A percentile compares a stretch with the other conserved stretches of the same genome.
Evolutionary conservation across 2,329 filamentous ascomycete species (phyloP).

Genomic region (Sporothrix mexicana): DNA sequence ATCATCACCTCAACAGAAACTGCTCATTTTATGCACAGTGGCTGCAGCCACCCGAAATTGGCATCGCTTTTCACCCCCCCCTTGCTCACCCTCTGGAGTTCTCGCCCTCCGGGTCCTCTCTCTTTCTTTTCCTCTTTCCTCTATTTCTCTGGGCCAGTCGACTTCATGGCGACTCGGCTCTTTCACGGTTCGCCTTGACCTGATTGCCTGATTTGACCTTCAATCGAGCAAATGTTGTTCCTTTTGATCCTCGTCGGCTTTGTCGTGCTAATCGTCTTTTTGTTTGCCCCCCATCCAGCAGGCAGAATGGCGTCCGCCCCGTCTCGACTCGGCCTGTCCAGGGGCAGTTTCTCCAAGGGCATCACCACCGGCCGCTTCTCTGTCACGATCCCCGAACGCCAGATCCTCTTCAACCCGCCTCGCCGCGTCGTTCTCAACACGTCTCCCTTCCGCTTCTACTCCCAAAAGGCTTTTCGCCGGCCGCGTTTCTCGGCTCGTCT

Average conservation of each 20-base stretch:
- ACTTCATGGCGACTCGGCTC: slow-evolving; percentile 34
- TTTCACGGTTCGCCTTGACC: slow-evolving; percentile 30
- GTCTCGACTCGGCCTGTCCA: slow-evolving; percentile 38
- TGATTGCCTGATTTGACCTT: slow-evolving; percentile 8
- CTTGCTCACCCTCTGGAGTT: slow-evolving; percentile 3
- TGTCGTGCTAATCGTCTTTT: slow-evolving; percentile 34
- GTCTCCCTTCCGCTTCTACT: slow-evolving; percentile 44
- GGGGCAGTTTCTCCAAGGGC: slow-evolving; percentile 37
- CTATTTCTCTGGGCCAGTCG: slow-evolving; percentile 24
- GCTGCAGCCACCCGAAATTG: slow-evolving; percentile 33
- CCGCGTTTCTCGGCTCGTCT: slow-evolving; percentile 60
- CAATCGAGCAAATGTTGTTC: slow-evolving; percentile 32
- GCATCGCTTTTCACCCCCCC: slow-evolving; percentile 24
- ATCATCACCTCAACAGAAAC: slow-evolving; percentile 34
- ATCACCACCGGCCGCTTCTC: slow-evolving; percentile 36
- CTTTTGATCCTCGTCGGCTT: slow-evolving; percentile 31
- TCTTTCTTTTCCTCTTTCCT: background rate
- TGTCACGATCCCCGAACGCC: slow-evolving; percentile 36
- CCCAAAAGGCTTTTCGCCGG: slow-evolving; percentile 53
- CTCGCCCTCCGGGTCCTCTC: background rate
- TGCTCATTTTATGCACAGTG: slow-evolving; percentile 32
- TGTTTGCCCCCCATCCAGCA: slow-evolving; percentile 34
- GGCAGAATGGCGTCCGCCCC: slow-evolving; percentile 37
- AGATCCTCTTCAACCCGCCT: slow-evolving; percentile 36
- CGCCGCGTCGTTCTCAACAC: slow-evolving; percentile 32